Evolutionary conservation across 2,329 filamentous ascomycete species (phyloP), one percentile per base, ranked within the genome.

Genomic region (Penicillium rolfsii): DNA sequence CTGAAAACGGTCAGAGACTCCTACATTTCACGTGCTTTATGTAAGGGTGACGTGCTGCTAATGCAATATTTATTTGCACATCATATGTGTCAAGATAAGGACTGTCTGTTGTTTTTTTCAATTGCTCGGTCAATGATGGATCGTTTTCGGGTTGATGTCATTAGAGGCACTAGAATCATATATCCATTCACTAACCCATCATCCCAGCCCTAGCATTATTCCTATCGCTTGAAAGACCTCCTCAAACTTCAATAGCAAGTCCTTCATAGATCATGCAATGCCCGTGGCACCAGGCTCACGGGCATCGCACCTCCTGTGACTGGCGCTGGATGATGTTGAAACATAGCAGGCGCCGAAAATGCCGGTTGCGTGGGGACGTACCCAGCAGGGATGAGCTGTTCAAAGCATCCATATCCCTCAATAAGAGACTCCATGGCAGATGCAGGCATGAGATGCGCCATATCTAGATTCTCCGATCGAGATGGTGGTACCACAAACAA

Each of bases 321-420:
- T 19, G 58, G 62, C 14, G 59, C 59, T 16, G 60, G 22, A 36
- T 64, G 64, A 35, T 62, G 63, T 55, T 66, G 62, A 54, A 70
- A 70, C 38, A 70, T 57, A 5, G 60, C 58, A 30, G 64, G 64
- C 1, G 62, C 54, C 4, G 63, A 63, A 46, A 68, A 70, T 1
- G 63, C 48, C 19, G 57, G 46, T 48, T 66, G 65, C 9, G 61
- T 28, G 6, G 64, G 52, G 9, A 61, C 57, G 62, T 68, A 69
- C 16, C 58, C 60, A 35, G 58, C 57, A 4, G 68, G 70, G 28
- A 73, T 68, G 36, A 72, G 59, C 36, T 73, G 70, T 30, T 70
- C 67, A 35, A 72, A 65, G 53, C 63, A 65, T 3, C 60, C 61
- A 52, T 71, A 72, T 11, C 65, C 64, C 16, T 70, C 70, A 30